These are phyloP conservation scores for Phyllosticta citribraziliensis DNA, from an alignment of 2,329 filamentous ascomycete species.

Conservation along the genomic window DNA sequence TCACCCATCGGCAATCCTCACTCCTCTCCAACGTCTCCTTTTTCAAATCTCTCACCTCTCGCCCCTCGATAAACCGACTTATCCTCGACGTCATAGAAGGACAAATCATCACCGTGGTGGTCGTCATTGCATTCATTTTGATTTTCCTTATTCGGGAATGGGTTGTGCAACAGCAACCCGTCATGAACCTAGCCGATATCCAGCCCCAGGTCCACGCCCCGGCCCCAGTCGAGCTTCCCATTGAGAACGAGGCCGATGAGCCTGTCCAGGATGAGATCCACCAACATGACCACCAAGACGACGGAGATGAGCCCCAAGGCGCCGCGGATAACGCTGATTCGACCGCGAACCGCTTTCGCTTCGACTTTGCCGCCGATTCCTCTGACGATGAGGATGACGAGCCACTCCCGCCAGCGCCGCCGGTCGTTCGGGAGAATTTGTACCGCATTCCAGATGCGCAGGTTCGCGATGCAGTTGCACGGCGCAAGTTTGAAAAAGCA, in stretches of 20 bases:
- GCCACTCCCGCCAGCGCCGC: not conserved
- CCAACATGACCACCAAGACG: not conserved
- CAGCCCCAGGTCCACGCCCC: constrained; percentile 18
- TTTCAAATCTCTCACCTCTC: constrained; percentile 51
- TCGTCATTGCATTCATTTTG: constrained; percentile 92
- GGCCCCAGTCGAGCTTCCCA: constrained; percentile 11
- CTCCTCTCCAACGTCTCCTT: constrained; percentile 50
- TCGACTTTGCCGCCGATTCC: not conserved
- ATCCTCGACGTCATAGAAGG: constrained; percentile 82
- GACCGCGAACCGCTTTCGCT: not conserved
- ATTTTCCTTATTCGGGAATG: constrained; percentile 95
- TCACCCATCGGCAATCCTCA: constrained; percentile 21
- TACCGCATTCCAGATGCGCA: not conserved
- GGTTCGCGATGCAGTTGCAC: not conserved
- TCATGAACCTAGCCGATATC: constrained; percentile 61
- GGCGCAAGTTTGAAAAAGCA: not conserved
- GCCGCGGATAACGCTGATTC: not conserved
- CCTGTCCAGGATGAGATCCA: not conserved
- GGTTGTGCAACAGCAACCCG: constrained; percentile 94
- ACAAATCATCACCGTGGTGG: constrained; percentile 82
- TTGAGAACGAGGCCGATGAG: not conserved
- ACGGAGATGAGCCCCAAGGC: not conserved
- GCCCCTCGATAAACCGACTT: constrained; percentile 62
- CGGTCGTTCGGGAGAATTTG: not conserved
- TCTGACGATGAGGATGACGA: not conserved